These are phyloP conservation scores for Castanea sativa DNA, from an alignment of 306 rosid species.

Conservation along the genomic window DNA sequence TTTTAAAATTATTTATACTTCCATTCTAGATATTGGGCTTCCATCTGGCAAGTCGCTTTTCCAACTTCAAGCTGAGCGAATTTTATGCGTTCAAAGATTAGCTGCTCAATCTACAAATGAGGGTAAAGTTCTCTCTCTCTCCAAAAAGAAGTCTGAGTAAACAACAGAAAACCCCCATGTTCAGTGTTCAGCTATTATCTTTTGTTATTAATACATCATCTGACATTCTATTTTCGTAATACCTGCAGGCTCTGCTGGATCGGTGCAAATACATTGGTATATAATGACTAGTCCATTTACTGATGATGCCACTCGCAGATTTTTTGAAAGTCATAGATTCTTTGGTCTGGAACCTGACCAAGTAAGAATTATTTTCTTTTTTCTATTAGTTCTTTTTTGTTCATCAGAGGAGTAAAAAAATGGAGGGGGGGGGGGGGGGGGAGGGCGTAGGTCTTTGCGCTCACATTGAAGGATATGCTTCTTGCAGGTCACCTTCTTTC, in stretches of 20 bases:
- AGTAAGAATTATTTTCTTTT: constrained; percentile 38
- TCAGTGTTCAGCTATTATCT: constrained; percentile 11
- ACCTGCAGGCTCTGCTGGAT: constrained; percentile 57
- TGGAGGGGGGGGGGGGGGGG: background rate
- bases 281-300: constrained; percentile 98
- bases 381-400: background rate
- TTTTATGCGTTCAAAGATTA: constrained; percentile 79
- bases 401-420: background rate
- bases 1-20: constrained; percentile 11
- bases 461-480: constrained; percentile 29
- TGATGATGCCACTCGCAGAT: constrained; percentile 82
- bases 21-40: constrained; percentile 80
- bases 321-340: constrained; percentile 78
- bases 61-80: constrained; percentile 98
- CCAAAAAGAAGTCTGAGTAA: background rate
- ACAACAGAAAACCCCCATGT: background rate
- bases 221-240: constrained; percentile 18
- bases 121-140: constrained; percentile 39
- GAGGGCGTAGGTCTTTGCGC: constrained; percentile 3
- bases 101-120: constrained; percentile 78
- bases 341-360: constrained; percentile 94
- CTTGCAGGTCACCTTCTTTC: constrained; percentile 85
- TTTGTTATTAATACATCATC: constrained; percentile 20
- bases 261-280: constrained; percentile 85
- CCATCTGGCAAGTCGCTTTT: constrained; percentile 98